A percentile compares a stretch with the other conserved stretches of the same genome.
Conservation (phyloP, 1,139 yeast species). For the Scheffersomyces insectosa region DNA sequence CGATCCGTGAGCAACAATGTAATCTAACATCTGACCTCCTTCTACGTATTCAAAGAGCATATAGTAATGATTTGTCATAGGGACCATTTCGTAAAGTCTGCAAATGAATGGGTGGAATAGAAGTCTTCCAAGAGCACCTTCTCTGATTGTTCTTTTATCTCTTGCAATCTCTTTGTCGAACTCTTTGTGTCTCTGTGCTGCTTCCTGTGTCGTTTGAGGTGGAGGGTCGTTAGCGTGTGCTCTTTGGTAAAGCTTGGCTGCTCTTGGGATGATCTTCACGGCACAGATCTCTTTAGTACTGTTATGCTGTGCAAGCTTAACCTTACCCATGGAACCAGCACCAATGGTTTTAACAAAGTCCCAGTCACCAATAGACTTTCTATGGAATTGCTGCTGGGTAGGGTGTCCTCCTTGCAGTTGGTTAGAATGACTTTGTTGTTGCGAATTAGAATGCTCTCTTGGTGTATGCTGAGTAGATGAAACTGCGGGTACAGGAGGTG, state of each 20-base stretch:
- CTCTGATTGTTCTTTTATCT: constrained; percentile 90
- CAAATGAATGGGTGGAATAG: constrained; percentile 93
- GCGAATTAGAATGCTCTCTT: background rate
- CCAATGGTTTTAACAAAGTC: constrained; percentile 93
- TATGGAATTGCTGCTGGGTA: constrained; percentile 59
- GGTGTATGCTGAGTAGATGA: background rate
- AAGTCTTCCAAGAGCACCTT: constrained; percentile 89
- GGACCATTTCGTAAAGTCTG: constrained; percentile 87
- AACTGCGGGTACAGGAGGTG: too few relatives aligned
- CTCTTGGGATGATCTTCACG: constrained; percentile 78
- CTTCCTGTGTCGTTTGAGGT: constrained; percentile 55
- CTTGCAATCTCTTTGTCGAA: constrained; percentile 86
- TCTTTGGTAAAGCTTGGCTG: constrained; percentile 72
- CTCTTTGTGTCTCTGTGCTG: constrained; percentile 66
- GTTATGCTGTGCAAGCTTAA: constrained; percentile 86
- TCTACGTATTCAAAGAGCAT: constrained; percentile 96
- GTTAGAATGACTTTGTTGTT: constrained; percentile 5
- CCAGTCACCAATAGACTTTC: constrained; percentile 96
- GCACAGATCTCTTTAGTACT: constrained; percentile 84
- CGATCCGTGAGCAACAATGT: constrained; percentile 95
- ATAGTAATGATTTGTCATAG: constrained; percentile 96
- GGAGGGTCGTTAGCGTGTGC: constrained; percentile 76
- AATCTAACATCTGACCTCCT: constrained; percentile 97
- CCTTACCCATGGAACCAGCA: constrained; percentile 99
- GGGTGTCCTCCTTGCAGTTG: constrained; percentile 11